Evolutionary conservation across 2,329 filamentous ascomycete genomes (phyloP), one percentile per base, ranked within the genome.

Genomic region (Exophiala xenobiotica): DNA sequence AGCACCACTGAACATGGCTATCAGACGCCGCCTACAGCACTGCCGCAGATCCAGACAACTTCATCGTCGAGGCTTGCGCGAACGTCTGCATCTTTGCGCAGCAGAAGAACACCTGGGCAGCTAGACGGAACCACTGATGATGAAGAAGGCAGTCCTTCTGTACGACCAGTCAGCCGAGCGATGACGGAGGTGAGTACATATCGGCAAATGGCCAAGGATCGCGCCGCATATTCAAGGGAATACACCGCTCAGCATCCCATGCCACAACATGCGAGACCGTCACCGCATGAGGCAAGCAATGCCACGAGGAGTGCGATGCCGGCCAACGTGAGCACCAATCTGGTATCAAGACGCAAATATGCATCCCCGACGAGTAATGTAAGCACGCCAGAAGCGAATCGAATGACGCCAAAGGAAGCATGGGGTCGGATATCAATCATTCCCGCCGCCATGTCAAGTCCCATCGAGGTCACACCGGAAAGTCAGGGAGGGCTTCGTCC

Each of bases 161-260:
- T 66, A 31, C 70, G 72, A 22, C 69, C 73, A 3, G 54, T 71
- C 24, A 70, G 72, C 14, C 65, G 73, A 49, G 70, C 72, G 22
- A 68, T 70, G 64, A 74, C 73, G 1, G 73, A 75, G 23, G 61
- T 69, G 31, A 62, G 63, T 18, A 66, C 61, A 26, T 63, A 65
- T 49, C 63, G 63, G 8, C 61, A 63, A 5, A 60, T 66, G 6
- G 63, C 67, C 1, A 65, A 66, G 35, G 69, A 71, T 46, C 67
- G 69, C 39, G 50, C 57, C 2, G 54, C 51, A 6, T 55, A 59
- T 27, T 63, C 63, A 7, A 52, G 63, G 24, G 65, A 67, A 53
- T 66, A 67, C 46, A 66, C 63, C 7, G 64, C 62, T 24, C 60
- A 64, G 49, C 63, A 65, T 54, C 63, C 64, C 7, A 49, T 65